These are phyloP conservation scores for Omphalotus olearius DNA, from an alignment of 1,284 basidiomycete species.

Conservation along the genomic window DNA sequence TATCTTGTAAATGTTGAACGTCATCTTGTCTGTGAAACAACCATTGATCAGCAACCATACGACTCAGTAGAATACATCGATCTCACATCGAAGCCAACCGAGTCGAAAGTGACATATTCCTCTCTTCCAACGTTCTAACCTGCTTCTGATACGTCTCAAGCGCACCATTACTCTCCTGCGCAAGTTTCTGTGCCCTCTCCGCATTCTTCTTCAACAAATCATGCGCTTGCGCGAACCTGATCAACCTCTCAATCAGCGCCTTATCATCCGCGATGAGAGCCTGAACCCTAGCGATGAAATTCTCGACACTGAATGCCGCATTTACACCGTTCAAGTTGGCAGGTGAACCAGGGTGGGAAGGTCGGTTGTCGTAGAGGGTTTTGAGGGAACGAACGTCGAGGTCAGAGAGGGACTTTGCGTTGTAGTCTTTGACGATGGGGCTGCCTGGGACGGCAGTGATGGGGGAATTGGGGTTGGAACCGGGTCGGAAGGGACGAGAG, in stretches of 20 bases:
- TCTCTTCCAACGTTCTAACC: slow-evolving; percentile 73
- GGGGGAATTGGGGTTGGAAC: slow-evolving; percentile 31
- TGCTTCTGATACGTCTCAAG: slow-evolving; percentile 89
- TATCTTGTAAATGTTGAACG: slow-evolving; percentile 55
- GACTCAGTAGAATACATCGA: too few relatives aligned
- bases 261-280: slow-evolving; percentile 79
- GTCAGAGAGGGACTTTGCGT: slow-evolving; percentile 62
- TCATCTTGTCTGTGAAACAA: slow-evolving; percentile 67
- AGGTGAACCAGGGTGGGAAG: slow-evolving; percentile 32
- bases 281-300: slow-evolving; percentile 72
- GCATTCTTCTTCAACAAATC: slow-evolving; percentile 89
- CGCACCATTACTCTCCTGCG: slow-evolving; percentile 71
- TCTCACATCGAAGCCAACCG: slow-evolving; percentile 56
- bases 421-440: slow-evolving; percentile 19
- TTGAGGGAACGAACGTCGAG: slow-evolving; percentile 78
- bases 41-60: too few relatives aligned
- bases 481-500: slow-evolving; percentile 38
- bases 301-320: slow-evolving; percentile 61
- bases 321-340: slow-evolving; percentile 12
- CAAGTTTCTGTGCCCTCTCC: slow-evolving; percentile 83
- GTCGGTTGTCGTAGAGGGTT: slow-evolving; percentile 54
- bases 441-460: slow-evolving; percentile 34
- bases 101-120: slow-evolving; percentile 50
- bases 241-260: slow-evolving; percentile 74
- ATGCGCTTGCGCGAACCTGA: slow-evolving; percentile 82